phyloP scores from a whole-genome alignment of 1,139 yeast species.

The Pichiaceae sp. region DNA sequence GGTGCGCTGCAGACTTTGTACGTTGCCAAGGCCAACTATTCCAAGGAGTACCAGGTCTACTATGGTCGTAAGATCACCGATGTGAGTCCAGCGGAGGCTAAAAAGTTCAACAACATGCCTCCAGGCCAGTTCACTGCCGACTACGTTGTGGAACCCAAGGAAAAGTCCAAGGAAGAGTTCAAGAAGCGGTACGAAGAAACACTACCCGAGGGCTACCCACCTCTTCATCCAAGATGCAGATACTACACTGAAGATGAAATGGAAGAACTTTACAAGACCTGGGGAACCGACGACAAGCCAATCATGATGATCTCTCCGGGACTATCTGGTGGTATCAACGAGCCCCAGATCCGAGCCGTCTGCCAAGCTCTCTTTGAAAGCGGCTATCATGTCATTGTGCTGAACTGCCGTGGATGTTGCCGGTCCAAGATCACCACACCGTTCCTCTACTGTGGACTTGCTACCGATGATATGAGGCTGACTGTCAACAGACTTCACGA shows the following conservation, averaged over 20 bases:
- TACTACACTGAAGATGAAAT: conserved; percentile 50
- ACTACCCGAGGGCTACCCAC: conserved; percentile 64
- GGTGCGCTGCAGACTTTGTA: conserved; percentile 75
- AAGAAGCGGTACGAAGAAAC: conserved; percentile 39
- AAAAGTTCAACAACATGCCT: conserved; percentile 11
- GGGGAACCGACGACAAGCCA: conserved; percentile 39
- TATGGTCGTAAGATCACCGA: conserved; percentile 70
- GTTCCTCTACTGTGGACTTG: conserved; percentile 60
- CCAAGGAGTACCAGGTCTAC: conserved; percentile 45
- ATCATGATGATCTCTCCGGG: conserved; percentile 73
- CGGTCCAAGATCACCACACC: conserved; percentile 75
- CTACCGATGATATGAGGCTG: conserved; percentile 65
- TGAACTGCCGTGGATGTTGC: conserved; percentile 82
- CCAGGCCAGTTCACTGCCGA: conserved; percentile 72
- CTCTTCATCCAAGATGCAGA: conserved; percentile 71
- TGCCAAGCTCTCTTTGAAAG: conserved; percentile 29
- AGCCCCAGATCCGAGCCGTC: conserved; percentile 69
- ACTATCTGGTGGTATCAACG: conserved; percentile 88
- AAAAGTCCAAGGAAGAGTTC: conserved; percentile 36
- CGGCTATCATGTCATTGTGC: conserved; percentile 57
- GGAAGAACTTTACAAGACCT: conserved; percentile 18
- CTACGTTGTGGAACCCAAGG: conserved; percentile 46
- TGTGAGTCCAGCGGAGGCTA: conserved; percentile 32
- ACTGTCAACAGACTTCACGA: conserved; percentile 39
- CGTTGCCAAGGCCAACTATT: conserved; percentile 47